Base-by-base conservation (phyloP, 257 asterid species). In the Echium plantagineum region DNA sequence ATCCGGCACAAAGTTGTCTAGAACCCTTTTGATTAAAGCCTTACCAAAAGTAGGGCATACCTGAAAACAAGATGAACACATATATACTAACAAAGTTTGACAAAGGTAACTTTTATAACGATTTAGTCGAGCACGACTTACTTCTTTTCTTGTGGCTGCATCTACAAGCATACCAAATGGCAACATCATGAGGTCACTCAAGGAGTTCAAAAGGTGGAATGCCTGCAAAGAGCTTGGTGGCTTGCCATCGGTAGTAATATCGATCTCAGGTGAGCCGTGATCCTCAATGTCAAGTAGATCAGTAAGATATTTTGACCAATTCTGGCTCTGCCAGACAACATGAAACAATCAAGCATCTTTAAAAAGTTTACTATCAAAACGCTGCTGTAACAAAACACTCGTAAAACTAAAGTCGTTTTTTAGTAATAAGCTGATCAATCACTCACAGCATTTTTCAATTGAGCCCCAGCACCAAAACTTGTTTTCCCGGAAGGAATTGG, bases 141-240 rank as follows among this genome's bases (percentile, higher is more conserved):
- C 97, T 80, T 85, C 91, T 79, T 82, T 85, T 80, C 97, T 77
- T 62, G 86, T 75, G 69, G 83, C 52, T 61, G 78, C 66, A 74
- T 90, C 89, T 9, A 81, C 84, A 24, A 90, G 87, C 89, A 85
- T 81, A 78, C 79, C 89, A 52, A 79, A 75, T 1, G 97, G 97
- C 52, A 90, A 90, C 97, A 87, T 90, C 97, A 90, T 87, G 42
- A 90, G 81, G 67, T 87, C 90, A 70, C 97, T 85, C 55, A 90
- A 61, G 20, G 91, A 85, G 53, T 85, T 86, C 60, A 90, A 90
- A 63, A 85, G 87, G 57, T 75, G 76, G 58, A 90, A 90, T 30
- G 95, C 82, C 76, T 81, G 87, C 82, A 79, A 76, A 16, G 82
- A 66, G 51, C 73, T 72, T 3, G 75, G 75, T 32, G 63, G 71